These are phyloP conservation scores for Candida berthetii DNA, from an alignment of 805 yeast species.

Conservation along the genomic window DNA sequence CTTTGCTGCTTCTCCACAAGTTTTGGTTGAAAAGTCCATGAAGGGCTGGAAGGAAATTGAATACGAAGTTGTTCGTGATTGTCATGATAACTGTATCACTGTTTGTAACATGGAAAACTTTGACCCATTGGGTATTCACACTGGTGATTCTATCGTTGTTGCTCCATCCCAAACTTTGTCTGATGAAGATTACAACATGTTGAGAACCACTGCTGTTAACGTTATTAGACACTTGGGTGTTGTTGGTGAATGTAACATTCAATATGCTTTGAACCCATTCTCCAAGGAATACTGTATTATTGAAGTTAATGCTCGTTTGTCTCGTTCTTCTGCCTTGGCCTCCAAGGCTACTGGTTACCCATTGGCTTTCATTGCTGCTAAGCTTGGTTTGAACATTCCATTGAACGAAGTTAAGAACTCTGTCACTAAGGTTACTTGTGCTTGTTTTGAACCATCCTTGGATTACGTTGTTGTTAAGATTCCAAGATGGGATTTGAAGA, in stretches of 20 bases:
- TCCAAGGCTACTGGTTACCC: constrained; percentile 99
- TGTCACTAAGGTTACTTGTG: constrained; percentile 89
- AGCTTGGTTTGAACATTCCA: constrained; percentile 88
- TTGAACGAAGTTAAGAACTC: constrained; percentile 88
- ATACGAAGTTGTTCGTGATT: constrained; percentile 98
- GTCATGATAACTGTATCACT: constrained; percentile 94
- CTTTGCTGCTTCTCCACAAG: constrained; percentile 94
- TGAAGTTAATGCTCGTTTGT: constrained; percentile 96
- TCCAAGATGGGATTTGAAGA: constrained; percentile 98
- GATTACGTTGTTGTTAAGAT: constrained; percentile 96
- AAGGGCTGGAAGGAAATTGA: constrained; percentile 99
- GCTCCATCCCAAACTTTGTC: constrained; percentile 98
- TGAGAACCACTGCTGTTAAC: constrained; percentile 95
- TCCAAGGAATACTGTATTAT: constrained; percentile 94
- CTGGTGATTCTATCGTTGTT: constrained; percentile 98
- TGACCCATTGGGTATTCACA: constrained; percentile 97
- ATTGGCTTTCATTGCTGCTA: constrained; percentile 96
- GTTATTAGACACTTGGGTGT: constrained; percentile 97
- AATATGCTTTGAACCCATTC: constrained; percentile 91
- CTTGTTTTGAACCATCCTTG: constrained; percentile 95
- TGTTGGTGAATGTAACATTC: constrained; percentile 99
- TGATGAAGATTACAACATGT: constrained; percentile 96
- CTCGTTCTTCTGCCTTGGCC: constrained; percentile 98
- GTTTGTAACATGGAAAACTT: constrained; percentile 99
- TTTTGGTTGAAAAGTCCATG: constrained; percentile 91